phyloP scores from a whole-genome alignment of 2,329 filamentous ascomycete species.

The Fusarium sp. region DNA sequence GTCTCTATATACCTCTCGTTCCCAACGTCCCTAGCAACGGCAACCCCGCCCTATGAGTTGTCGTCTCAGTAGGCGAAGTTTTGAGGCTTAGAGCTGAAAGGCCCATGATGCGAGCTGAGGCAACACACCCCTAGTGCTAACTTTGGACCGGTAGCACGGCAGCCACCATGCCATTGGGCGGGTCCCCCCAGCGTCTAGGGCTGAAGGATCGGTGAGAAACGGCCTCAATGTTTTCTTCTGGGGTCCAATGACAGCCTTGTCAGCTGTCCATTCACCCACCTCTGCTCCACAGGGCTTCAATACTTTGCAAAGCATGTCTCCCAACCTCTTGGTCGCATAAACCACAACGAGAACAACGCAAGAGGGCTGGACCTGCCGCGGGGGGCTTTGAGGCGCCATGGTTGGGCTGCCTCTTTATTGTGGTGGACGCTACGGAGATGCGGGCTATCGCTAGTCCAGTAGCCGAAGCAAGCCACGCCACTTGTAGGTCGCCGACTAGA shows the following conservation, averaged over 20 bases:
- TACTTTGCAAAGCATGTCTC: neutral
- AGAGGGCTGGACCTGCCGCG: neutral
- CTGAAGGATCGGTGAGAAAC: neutral
- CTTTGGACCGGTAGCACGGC: neutral
- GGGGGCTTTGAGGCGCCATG: neutral
- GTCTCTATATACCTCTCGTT: neutral
- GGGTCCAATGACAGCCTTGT: neutral
- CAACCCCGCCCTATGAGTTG: neutral
- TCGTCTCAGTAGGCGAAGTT: neutral
- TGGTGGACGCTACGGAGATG: neutral
- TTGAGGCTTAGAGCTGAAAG: slow-evolving; percentile 4
- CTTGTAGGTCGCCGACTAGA: neutral
- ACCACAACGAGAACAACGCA: neutral
- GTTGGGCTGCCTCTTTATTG: neutral
- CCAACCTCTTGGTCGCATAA: neutral
- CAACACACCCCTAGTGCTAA: neutral
- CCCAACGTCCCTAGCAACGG: neutral
- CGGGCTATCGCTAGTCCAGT: neutral
- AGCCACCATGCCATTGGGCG: neutral
- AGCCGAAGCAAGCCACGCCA: neutral
- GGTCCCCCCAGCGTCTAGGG: neutral
- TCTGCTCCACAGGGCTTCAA: neutral
- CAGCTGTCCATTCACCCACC: neutral
- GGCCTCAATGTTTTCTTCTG: neutral
- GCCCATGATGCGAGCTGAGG: slow-evolving; percentile 1